Conservation (phyloP, 1,139 yeast species). For the Saccharomyces hybrid region DNA sequence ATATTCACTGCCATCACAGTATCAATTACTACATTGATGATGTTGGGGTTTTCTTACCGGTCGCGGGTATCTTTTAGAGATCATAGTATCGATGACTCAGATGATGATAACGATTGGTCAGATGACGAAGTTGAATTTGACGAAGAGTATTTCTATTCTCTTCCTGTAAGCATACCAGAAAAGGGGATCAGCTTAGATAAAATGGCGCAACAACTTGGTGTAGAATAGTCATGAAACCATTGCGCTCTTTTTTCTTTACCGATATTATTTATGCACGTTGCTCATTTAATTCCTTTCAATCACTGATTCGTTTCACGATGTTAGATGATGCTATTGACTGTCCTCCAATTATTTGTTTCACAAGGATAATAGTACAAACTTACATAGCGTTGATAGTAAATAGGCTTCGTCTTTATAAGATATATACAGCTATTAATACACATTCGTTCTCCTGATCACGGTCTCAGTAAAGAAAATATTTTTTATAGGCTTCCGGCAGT, state of each 20-base stretch:
- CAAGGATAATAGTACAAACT: neutral
- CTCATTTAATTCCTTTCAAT: neutral
- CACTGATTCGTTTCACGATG: neutral
- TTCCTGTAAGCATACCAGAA: conserved; percentile 3
- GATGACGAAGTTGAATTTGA: conserved; percentile 5
- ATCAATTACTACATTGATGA: conserved; percentile 6
- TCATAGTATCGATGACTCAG: neutral
- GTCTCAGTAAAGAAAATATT: no score
- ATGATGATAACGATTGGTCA: conserved; percentile 4
- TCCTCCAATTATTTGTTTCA: neutral
- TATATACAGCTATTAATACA: neutral
- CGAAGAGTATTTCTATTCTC: conserved; percentile 3
- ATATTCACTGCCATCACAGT: conserved; percentile 8
- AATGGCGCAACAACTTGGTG: conserved; percentile 3
- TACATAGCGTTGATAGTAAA: neutral
- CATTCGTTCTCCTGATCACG: no score
- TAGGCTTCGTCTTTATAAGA: neutral
- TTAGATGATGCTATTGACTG: neutral
- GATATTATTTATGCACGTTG: neutral
- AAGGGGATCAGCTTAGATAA: conserved; percentile 2
- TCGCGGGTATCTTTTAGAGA: neutral
- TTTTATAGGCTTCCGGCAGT: no score
- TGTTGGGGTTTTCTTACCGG: conserved; percentile 7
- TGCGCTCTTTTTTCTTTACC: neutral
- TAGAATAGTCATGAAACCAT: neutral